Evolutionary conservation across 108 stramenopile genomes (phyloP).

Genomic region (Skeletonema grethae): DNA sequence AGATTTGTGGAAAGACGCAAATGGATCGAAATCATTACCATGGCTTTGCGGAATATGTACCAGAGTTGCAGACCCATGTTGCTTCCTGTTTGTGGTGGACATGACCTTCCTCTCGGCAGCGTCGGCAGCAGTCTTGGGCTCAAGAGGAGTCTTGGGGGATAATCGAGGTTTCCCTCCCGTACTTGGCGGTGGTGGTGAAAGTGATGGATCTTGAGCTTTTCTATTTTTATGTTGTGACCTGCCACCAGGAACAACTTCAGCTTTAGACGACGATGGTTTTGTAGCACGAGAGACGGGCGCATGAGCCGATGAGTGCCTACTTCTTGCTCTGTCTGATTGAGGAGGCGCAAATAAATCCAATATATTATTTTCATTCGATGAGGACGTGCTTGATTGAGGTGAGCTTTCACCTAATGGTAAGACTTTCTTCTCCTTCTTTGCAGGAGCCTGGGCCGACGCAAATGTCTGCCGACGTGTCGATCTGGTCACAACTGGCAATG

Average conservation of each 20-base stretch:
- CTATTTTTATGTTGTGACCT: neutral
- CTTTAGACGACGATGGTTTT: neutral
- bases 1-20: neutral
- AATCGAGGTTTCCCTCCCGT: neutral
- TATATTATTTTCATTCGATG: constrained; percentile 9
- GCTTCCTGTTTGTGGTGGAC: constrained; percentile 26
- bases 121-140: neutral
- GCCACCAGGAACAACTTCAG: neutral
- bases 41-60: constrained; percentile 18
- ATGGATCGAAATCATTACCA: constrained; percentile 4
- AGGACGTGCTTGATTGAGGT: constrained; percentile 1
- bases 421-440: neutral
- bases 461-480: constrained; percentile 8
- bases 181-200: constrained; percentile 2
- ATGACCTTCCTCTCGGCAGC: constrained; percentile 14
- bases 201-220: neutral
- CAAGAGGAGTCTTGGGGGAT: constrained; percentile 1
- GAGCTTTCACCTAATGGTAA: neutral
- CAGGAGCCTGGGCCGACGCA: neutral
- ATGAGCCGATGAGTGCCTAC: neutral
- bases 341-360: constrained; percentile 38
- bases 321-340: neutral
- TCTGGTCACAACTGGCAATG: constrained; percentile 5
- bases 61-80: constrained; percentile 1
- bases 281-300: neutral